These are phyloP conservation scores for Venturia pyrina DNA, from an alignment of 2,329 filamentous ascomycete genomes.

Conservation along the genomic window DNA sequence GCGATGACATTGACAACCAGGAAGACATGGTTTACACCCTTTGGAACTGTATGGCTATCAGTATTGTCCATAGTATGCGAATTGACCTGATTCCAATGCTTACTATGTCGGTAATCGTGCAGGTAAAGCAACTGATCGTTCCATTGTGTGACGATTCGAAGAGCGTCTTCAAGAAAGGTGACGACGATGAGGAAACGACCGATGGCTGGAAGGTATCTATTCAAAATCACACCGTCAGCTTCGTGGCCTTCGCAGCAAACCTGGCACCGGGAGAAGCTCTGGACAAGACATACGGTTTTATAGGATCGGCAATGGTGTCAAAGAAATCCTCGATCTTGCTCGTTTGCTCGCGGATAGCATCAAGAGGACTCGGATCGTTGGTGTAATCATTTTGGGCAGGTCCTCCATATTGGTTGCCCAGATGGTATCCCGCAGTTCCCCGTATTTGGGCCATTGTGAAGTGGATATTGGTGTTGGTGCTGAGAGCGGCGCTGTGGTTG, in stretches of 20 bases:
- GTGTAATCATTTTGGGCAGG: constrained; percentile 46
- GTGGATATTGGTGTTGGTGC: not conserved
- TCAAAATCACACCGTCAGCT: constrained; percentile 4
- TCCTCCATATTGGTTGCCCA: constrained; percentile 63
- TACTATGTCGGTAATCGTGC: constrained; percentile 87
- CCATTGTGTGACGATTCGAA: constrained; percentile 97
- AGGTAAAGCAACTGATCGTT: constrained; percentile 88
- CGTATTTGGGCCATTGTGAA: constrained; percentile 47
- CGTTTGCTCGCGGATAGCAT: constrained; percentile 85
- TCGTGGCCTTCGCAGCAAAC: not conserved
- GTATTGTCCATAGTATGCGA: constrained; percentile 1
- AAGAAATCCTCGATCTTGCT: constrained; percentile 96
- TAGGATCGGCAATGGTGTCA: constrained; percentile 75
- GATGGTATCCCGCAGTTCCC: constrained; percentile 68
- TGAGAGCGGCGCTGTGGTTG: not conserved
- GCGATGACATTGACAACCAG: constrained; percentile 80
- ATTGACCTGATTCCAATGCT: constrained; percentile 26
- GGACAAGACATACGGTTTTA: constrained; percentile 71
- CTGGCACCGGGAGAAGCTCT: not conserved
- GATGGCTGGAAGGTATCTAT: constrained; percentile 84
- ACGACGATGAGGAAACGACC: constrained; percentile 97
- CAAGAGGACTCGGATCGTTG: constrained; percentile 66
- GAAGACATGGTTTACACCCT: constrained; percentile 83
- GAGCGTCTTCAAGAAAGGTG: constrained; percentile 92
- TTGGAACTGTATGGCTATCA: constrained; percentile 55